Evolutionary conservation across 2,329 filamentous ascomycete genomes (phyloP), one percentile per base, ranked within the genome.

Genomic region (Phaeomoniella chlamydospora): DNA sequence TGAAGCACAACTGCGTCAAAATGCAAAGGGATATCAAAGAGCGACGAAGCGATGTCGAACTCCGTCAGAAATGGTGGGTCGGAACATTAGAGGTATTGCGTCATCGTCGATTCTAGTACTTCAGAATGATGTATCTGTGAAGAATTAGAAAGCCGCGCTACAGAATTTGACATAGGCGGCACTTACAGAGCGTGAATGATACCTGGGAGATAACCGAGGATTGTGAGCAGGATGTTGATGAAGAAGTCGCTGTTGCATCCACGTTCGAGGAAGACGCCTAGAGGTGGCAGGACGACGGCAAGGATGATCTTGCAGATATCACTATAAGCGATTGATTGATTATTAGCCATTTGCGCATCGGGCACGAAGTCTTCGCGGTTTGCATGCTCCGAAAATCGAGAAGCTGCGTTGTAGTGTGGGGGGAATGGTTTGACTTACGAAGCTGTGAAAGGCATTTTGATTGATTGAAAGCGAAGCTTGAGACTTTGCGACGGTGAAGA

Each of bases 181-280:
- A 72, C 74, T 45, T 75, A 93, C 67, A 93, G 65, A 43, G 86
- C 86, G 68, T 94, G 86, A 59, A 93, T 84, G 65, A 93, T 87
- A 60, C 85, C 82, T 45, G 80, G 80, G 52, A 87, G 71, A 61
- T 74, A 78, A 60, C 73, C 76, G 49, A 85, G 67, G 49, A 84
- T 74, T 49, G 84, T 92, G 63, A 92, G 67, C 53, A 86, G 71
- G 61, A 93, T 83, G 77, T 92, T 93, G 74, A 94, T 92, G 62
- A 88, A 68, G 53, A 94, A 68, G 57, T 93, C 83, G 47, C 78
- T 75, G 56, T 79, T 79, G 65, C 86, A 93, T 52, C 86, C 86
- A 49, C 80, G 77, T 78, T 94, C 86, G 49, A 94, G 81, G 73
- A 93, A 90, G 58, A 94, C 86, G 67, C 86, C 86, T 38, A 94